A percentile compares a stretch with the other conserved stretches of the same genome.
Conservation (phyloP, 371 early-diverging fungal species). For the Circinella minor region DNA sequence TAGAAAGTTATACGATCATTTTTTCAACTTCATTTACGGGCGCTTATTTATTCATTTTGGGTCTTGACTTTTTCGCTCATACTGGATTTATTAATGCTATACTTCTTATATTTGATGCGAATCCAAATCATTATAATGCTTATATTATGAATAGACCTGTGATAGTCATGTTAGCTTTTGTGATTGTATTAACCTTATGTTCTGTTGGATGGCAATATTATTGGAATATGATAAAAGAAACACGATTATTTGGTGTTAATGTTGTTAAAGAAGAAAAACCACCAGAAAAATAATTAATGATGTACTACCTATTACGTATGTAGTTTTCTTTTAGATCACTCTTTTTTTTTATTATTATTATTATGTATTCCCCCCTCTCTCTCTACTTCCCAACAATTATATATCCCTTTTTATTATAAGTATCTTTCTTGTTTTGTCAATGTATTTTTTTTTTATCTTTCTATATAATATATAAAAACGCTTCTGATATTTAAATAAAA, state of each 20-base stretch:
- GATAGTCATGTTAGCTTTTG: slow-evolving; percentile 48
- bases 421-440: too few relatives aligned
- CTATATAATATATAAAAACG: too few relatives aligned
- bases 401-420: too few relatives aligned
- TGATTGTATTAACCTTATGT: slow-evolving; percentile 33
- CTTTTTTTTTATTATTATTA: background rate
- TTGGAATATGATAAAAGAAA: slow-evolving; percentile 41
- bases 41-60: slow-evolving; percentile 54
- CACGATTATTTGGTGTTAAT: slow-evolving; percentile 47
- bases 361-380: background rate
- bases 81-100: slow-evolving; percentile 57
- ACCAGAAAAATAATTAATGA: background rate
- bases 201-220: slow-evolving; percentile 53
- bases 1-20: slow-evolving; percentile 45
- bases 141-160: slow-evolving; percentile 41
- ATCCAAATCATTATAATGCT: slow-evolving; percentile 38
- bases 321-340: background rate
- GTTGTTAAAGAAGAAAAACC: slow-evolving; percentile 17
- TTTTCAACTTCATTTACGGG: slow-evolving; percentile 55
- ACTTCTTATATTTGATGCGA: slow-evolving; percentile 48
- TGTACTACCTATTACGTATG: background rate
- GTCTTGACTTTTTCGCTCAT: slow-evolving; percentile 59
- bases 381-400: too few relatives aligned
- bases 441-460: too few relatives aligned
- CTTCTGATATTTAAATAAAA: too few relatives aligned